A percentile compares a stretch with the other conserved stretches of the same genome.
Conservation (phyloP, 345 rosid genomes). For the Sapria himalayana region DNA sequence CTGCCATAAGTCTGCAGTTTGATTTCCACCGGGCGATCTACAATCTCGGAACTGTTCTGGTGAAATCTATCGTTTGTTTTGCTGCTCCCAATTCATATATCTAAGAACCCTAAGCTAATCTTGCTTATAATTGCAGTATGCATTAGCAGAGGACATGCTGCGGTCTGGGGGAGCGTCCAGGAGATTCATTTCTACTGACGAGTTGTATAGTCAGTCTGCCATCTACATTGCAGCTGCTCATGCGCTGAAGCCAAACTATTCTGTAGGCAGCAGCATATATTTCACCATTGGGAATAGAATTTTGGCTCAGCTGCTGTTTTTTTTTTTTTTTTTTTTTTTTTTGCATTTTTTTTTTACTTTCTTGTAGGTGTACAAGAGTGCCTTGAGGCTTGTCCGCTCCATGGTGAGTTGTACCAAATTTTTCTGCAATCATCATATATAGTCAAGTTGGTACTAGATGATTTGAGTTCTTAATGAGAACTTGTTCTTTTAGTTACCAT, state of each 20-base stretch:
- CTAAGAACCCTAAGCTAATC: conserved; percentile 1
- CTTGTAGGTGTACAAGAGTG: conserved; percentile 85
- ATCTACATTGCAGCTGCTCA: conserved; percentile 97
- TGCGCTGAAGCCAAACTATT: conserved; percentile 88
- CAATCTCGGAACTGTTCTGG: conserved; percentile 98
- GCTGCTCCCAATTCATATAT: not conserved
- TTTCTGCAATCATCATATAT: not conserved
- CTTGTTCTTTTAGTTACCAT: too few species aligned
- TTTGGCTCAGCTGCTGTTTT: not conserved
- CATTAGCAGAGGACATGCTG: conserved; percentile 85
- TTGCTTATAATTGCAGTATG: conserved; percentile 36
- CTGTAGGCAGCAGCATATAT: conserved; percentile 23
- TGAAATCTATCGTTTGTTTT: conserved; percentile 14
- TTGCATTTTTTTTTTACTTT: conserved; percentile 2
- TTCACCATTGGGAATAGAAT: not conserved
- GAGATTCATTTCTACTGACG: conserved; percentile 67
- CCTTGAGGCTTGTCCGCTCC: conserved; percentile 81
- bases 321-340: not conserved
- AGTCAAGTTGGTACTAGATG: not conserved
- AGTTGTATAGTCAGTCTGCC: conserved; percentile 89
- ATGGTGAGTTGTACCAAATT: conserved; percentile 36
- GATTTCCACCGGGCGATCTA: conserved; percentile 95
- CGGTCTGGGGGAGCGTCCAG: conserved; percentile 52
- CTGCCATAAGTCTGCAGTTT: conserved; percentile 85
- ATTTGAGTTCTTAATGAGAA: too few species aligned